These are phyloP conservation scores for Psilocybe azurescens DNA, from an alignment of 768 basidiomycete species.

Conservation along the genomic window DNA sequence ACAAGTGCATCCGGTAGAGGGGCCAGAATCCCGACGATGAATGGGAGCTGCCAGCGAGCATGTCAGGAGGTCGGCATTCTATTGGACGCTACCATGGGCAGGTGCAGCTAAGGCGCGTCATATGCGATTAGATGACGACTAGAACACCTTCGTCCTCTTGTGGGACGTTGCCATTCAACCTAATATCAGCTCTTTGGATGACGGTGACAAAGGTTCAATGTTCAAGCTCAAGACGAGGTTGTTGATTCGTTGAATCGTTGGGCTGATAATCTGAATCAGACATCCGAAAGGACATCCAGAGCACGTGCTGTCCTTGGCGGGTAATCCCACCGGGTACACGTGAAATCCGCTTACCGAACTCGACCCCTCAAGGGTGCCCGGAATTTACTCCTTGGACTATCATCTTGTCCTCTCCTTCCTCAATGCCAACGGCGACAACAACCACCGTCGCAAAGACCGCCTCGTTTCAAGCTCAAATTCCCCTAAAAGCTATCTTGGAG, in stretches of 20 bases:
- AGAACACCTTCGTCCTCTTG: too few species aligned
- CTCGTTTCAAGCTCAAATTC: constrained; percentile 29
- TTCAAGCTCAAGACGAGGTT: too few species aligned
- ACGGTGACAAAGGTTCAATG: too few species aligned
- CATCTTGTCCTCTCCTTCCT: constrained; percentile 13
- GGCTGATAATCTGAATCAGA: too few species aligned
- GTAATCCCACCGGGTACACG: constrained; percentile 20
- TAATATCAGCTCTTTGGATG: too few species aligned
- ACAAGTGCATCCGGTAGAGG: not conserved
- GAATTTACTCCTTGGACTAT: constrained; percentile 6
- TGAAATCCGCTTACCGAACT: constrained; percentile 24
- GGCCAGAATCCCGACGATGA: not conserved
- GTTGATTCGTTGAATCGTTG: too few species aligned
- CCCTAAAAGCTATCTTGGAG: constrained; percentile 45
- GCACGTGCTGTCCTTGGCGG: not conserved
- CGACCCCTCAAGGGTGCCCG: constrained; percentile 6
- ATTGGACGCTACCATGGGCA: not conserved
- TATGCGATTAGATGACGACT: too few species aligned
- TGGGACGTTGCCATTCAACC: too few species aligned
- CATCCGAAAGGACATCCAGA: not conserved
- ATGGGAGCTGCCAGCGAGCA: not conserved
- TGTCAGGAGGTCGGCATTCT: not conserved
- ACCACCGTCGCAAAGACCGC: constrained; percentile 37
- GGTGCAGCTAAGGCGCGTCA: too few species aligned
- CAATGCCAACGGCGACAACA: constrained; percentile 58